These are phyloP conservation scores for Crotalaria pallida DNA, from an alignment of 306 rosid genomes.

Conservation along the genomic window DNA sequence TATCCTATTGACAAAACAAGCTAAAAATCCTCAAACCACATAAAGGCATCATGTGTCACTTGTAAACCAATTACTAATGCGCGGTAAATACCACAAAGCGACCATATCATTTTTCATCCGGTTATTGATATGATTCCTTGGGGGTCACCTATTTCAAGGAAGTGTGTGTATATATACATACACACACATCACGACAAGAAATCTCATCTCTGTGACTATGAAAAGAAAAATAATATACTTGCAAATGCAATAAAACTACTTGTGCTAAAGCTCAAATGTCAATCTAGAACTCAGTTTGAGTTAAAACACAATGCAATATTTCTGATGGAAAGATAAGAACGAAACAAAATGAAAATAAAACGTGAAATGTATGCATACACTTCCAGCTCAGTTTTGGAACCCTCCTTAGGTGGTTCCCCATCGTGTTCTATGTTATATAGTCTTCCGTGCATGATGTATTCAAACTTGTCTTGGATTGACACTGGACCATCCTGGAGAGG, in stretches of 20 bases:
- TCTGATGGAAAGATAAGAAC: background rate
- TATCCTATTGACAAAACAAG: no score
- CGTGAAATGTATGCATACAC: slow-evolving; percentile 51
- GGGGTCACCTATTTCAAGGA: background rate
- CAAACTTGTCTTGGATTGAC: slow-evolving; percentile 83
- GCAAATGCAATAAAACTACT: background rate
- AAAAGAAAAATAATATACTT: background rate
- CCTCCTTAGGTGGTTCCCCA: slow-evolving; percentile 21
- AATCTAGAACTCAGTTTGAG: background rate
- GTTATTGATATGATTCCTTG: background rate
- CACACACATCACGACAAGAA: no score
- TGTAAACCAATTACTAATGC: no score
- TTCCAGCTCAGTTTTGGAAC: slow-evolving; percentile 37
- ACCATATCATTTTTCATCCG: no score
- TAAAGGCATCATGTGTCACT: no score
- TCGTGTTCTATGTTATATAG: slow-evolving; percentile 54
- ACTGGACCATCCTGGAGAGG: slow-evolving; percentile 59
- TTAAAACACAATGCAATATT: background rate
- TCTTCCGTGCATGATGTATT: slow-evolving; percentile 83
- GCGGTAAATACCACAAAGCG: no score
- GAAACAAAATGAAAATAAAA: background rate
- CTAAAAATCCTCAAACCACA: no score
- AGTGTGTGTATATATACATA: background rate
- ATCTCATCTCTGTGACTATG: no score
- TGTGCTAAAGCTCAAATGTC: background rate